Conservation (phyloP, 2,329 filamentous ascomycete genomes). For the Neofusicoccum sp. region DNA sequence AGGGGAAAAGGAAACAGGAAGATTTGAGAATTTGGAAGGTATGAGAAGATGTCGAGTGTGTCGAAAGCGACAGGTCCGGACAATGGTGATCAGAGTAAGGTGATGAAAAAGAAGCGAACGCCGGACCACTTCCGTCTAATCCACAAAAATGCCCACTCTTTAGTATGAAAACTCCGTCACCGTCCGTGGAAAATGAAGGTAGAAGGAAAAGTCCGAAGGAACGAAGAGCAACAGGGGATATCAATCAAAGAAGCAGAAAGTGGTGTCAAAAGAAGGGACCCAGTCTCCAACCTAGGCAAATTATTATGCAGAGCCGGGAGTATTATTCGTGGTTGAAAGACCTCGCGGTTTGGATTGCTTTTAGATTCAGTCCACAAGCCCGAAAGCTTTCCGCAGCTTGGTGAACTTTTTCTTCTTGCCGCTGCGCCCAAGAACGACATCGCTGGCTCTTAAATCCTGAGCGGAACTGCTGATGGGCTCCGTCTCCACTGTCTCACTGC, state of each 20-base stretch:
- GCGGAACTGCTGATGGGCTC: neutral
- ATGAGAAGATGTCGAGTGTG: neutral
- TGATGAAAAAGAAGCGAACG: neutral
- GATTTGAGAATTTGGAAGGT: neutral
- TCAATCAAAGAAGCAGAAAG: neutral
- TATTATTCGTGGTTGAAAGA: neutral
- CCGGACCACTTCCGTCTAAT: neutral
- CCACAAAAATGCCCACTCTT: slow-evolving; percentile 10
- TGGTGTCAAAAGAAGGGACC: neutral
- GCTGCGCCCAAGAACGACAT: slow-evolving; percentile 33
- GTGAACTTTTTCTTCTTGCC: slow-evolving; percentile 66
- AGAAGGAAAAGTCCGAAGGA: neutral
- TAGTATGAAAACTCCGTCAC: slow-evolving; percentile 11
- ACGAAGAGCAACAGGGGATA: neutral
- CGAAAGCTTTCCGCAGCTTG: slow-evolving; percentile 64
- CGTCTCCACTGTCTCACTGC: neutral
- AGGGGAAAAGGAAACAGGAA: neutral
- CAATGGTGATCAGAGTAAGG: neutral
- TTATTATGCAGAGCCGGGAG: neutral
- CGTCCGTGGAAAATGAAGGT: slow-evolving; percentile 4
- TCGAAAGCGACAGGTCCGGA: neutral
- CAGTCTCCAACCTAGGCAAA: neutral
- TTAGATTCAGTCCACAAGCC: slow-evolving; percentile 49
- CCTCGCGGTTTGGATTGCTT: neutral
- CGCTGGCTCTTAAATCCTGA: slow-evolving; percentile 23